Base-by-base conservation (phyloP, 1,284 basidiomycete species). In the Amylostereum areolatum region DNA sequence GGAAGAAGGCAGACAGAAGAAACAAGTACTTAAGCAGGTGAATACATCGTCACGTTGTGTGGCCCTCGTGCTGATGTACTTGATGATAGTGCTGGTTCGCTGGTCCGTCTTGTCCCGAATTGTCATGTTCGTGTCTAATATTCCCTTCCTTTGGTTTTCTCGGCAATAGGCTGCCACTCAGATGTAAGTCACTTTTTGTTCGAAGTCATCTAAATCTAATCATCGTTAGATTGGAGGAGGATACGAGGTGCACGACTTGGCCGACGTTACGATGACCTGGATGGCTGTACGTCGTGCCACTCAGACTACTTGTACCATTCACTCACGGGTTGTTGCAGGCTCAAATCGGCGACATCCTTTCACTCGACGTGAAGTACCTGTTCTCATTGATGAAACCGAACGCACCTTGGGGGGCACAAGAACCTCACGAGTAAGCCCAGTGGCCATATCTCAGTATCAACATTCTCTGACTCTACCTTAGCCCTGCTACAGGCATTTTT, bases 251-350 rank as follows among this genome's bases (percentile, higher is more conserved):
- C 85, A 85, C 59, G 85, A 87, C 55, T 61, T 87, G n/a, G 72
- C 84, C 0, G 81, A 86, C 57, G 44, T 86, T 33, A 73, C 81
- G 4, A 65, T 87, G 37, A 68, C 69, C 39, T 87, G 85, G 85
- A 85, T 88, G 80, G 72, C 73, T 46, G 81, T 83, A 55, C 39
- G 75, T 60, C 10, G 12, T 31, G 11, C 5, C 9, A 7, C 24
- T 34, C 62, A 48, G 35, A 29, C 43, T 39, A 29, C 30, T 37
- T n/a, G 10, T 6, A 35, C 25, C 42, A 39, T 36, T 45, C 37
- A 44, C 18, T 30, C 43, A 51, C 37, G 52, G 32, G 34, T 48
- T 37, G 11, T 2, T 43, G 24, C 50, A 83, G 81, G 74, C 80
- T 3, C 75, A 84, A 49, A 62, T 86, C 36, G 68, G 66, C 35